Conservation (phyloP, 164 flowering plant genomes). For the Saururus chinensis region DNA sequence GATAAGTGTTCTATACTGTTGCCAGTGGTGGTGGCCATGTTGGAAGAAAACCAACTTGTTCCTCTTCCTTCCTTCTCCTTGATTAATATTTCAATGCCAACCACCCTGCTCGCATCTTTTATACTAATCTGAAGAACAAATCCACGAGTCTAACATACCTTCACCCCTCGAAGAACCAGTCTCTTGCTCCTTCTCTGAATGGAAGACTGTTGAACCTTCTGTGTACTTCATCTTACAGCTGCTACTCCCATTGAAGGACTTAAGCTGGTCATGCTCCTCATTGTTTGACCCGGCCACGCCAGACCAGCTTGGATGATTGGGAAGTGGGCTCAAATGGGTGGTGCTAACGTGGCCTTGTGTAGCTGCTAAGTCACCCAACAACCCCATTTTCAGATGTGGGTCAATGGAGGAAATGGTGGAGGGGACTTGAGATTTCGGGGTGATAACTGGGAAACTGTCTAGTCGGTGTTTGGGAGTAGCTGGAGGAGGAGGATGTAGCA, state of each 20-base stretch:
- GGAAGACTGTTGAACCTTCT: slow-evolving; percentile 21
- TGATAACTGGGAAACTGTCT: slow-evolving; percentile 10
- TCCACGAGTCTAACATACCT: slow-evolving; percentile 55
- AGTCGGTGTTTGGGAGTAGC: background rate
- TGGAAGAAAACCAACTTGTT: background rate
- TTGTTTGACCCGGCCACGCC: slow-evolving; percentile 7
- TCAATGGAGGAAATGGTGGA: background rate
- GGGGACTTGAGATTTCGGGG: slow-evolving; percentile 7
- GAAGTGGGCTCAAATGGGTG: slow-evolving; percentile 11
- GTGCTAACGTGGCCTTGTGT: background rate
- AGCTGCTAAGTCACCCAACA: background rate
- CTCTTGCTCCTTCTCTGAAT: slow-evolving; percentile 29
- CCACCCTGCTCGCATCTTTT: no score
- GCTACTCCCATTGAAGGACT: slow-evolving; percentile 6
- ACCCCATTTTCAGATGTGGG: slow-evolving; percentile 10
- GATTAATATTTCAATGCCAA: background rate
- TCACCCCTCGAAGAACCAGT: slow-evolving; percentile 30
- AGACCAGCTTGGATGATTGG: slow-evolving; percentile 12
- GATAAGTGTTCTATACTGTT: background rate
- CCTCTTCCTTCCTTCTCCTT: background rate
- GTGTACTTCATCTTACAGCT: slow-evolving; percentile 14
- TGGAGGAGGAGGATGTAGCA: slow-evolving; percentile 10
- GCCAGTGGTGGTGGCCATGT: background rate
- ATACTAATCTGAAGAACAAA: slow-evolving; percentile 38
- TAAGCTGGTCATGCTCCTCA: no score